These are phyloP conservation scores for Cucumis sativus DNA, from an alignment of 306 rosid genomes.

Conservation along the genomic window Cucumber_9930_V3 NC_026655.2:20624001-20624500, in stretches of 20 bases:
- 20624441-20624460: conserved; percentile 91
- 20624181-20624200: neutral
- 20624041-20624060: conserved; percentile 87
- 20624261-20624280: no score
- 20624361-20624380: conserved; percentile 80
- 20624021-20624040: conserved; percentile 65
- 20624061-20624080: conserved; percentile 85
- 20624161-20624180: neutral
- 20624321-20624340: conserved; percentile 83
- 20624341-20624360: conserved; percentile 96
- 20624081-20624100: conserved; percentile 79
- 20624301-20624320: conserved; percentile 18
- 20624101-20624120: conserved; percentile 94
- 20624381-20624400: conserved; percentile 88
- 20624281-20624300: no score
- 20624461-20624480: conserved; percentile 82
- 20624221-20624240: no score
- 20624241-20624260: no score
- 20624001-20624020: conserved; percentile 42
- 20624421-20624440: conserved; percentile 82
- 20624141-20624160: conserved; percentile 91
- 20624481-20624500: conserved; percentile 83
- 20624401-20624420: conserved; percentile 86
- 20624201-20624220: neutral
- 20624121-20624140: conserved; percentile 84